A percentile compares a stretch with the other conserved stretches of the same genome.
These are phyloP conservation scores for Mortierella polycephala DNA, from an alignment of 371 early-diverging fungal genomes.

Conservation along the genomic window DNA sequence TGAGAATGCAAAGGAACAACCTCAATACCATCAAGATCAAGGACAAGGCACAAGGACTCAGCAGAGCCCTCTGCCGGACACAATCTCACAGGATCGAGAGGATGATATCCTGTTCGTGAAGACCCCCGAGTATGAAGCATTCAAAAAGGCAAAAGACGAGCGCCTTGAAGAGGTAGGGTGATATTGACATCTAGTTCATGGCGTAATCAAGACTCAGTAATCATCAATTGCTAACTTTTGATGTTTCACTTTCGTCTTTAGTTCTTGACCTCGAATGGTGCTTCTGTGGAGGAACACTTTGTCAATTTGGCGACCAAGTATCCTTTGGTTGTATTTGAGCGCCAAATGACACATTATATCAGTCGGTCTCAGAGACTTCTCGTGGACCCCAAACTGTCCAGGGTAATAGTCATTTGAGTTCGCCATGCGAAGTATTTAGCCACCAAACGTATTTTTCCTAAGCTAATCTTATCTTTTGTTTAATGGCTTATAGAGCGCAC, in stretches of 20 bases:
- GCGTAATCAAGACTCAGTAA: no score
- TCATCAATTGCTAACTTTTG: neutral
- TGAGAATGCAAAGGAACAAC: neutral
- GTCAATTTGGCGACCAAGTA: constrained; percentile 60
- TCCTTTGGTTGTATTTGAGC: constrained; percentile 56
- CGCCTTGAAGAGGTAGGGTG: constrained; percentile 48
- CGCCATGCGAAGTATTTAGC: no score
- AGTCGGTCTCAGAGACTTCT: constrained; percentile 44
- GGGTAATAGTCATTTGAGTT: constrained; percentile 17
- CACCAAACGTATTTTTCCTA: neutral
- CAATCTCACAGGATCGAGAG: constrained; percentile 21
- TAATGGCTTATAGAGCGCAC: constrained; percentile 17
- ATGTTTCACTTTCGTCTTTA: constrained; percentile 9
- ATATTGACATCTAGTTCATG: no score
- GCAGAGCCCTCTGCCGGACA: constrained; percentile 9
- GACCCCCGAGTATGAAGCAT: constrained; percentile 42
- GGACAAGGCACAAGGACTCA: constrained; percentile 6
- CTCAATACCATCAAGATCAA: constrained; percentile 6
- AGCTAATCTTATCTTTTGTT: neutral
- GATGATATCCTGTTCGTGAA: constrained; percentile 46
- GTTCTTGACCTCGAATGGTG: constrained; percentile 58
- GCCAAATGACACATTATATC: constrained; percentile 54
- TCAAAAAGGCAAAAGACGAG: constrained; percentile 43
- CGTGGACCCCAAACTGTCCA: constrained; percentile 44
- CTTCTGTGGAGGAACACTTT: constrained; percentile 60